Conservation (phyloP, 2,329 filamentous ascomycete species). For the Anthostomella pinea region DNA sequence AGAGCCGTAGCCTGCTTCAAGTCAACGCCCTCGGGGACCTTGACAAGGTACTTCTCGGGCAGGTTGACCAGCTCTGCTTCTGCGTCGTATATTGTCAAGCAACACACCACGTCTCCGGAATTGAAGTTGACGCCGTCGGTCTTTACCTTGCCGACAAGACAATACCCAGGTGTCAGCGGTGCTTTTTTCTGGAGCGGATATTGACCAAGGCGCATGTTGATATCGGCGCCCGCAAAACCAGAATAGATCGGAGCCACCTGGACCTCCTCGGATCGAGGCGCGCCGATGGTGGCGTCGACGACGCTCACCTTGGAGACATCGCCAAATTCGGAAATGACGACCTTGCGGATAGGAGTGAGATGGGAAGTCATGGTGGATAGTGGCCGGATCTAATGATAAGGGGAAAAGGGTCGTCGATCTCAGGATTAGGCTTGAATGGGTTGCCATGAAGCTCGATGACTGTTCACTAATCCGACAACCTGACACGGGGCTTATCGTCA, state of each 20-base stretch:
- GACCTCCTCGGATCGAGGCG: slow-evolving; percentile 9
- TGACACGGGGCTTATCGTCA: too few species aligned
- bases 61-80: slow-evolving; percentile 46
- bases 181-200: slow-evolving; percentile 45
- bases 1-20: slow-evolving; percentile 40
- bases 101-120: slow-evolving; percentile 34
- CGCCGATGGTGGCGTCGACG: slow-evolving; percentile 7
- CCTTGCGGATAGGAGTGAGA: slow-evolving; percentile 11
- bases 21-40: slow-evolving; percentile 40
- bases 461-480: too few species aligned
- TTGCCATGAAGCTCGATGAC: too few species aligned
- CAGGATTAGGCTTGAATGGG: too few species aligned
- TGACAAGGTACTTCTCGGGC: slow-evolving; percentile 43
- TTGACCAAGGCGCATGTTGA: slow-evolving; percentile 47
- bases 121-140: slow-evolving; percentile 34
- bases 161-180: slow-evolving; percentile 49
- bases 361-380: too few species aligned
- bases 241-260: slow-evolving; percentile 10
- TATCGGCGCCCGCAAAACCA: slow-evolving; percentile 46
- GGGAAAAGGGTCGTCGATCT: too few species aligned
- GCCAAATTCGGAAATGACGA: slow-evolving; percentile 14
- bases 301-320: slow-evolving; percentile 12
- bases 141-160: slow-evolving; percentile 42
- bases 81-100: slow-evolving; percentile 39
- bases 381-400: too few species aligned